Conservation (phyloP, 2,329 filamentous ascomycete species). For the Colletotrichum limetticola region DNA sequence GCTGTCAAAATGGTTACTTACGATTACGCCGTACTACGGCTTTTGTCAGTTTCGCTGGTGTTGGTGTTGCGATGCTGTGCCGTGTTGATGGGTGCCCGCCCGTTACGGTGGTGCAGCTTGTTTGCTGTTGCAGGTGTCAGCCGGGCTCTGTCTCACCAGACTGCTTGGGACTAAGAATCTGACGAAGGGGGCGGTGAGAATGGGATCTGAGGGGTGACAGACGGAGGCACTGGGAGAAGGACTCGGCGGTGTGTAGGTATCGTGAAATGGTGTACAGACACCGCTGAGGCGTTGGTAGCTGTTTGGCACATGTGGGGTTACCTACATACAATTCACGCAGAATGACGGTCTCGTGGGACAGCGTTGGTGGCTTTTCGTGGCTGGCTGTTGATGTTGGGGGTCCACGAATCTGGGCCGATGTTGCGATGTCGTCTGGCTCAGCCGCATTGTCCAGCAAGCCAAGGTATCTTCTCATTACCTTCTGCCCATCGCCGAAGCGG, state of each 20-base stretch:
- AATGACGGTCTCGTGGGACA: neutral
- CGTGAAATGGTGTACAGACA: neutral
- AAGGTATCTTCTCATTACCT: neutral
- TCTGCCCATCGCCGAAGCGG: neutral
- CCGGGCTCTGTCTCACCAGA: neutral
- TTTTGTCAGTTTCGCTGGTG: neutral
- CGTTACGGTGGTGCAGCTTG: neutral
- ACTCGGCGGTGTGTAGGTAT: neutral
- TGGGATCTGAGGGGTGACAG: neutral
- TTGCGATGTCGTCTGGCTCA: neutral
- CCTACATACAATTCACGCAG: neutral
- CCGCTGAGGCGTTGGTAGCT: neutral
- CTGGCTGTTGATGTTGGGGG: neutral
- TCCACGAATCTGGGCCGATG: neutral
- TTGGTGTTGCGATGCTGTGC: neutral
- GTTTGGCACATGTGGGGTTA: neutral
- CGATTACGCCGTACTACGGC: neutral
- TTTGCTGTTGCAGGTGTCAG: conserved; percentile 12
- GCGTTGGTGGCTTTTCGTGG: neutral
- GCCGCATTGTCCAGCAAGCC: neutral
- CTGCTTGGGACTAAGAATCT: neutral
- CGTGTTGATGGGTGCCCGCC: neutral
- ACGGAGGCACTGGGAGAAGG: neutral
- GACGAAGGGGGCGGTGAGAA: neutral
- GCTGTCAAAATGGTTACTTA: neutral